Evolutionary conservation across 73 alveolate species (phyloP).

Genomic region (Symbiodinium pilosum): DNA sequence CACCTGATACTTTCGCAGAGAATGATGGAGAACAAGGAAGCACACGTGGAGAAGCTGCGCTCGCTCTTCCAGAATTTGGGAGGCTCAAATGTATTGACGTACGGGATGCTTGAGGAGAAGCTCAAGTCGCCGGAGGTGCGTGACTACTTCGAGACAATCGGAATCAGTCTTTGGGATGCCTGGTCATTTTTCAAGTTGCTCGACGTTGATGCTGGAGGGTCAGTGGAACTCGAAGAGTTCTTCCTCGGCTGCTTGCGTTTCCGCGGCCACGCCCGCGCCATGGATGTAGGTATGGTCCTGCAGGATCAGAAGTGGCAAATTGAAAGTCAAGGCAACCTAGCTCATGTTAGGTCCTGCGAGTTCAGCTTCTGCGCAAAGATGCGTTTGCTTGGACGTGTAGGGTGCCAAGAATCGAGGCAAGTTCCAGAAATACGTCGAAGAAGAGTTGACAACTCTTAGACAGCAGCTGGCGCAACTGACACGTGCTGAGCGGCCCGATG

Average conservation of each 20-base stretch:
- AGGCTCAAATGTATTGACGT: not conserved
- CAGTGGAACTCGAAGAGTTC: not conserved
- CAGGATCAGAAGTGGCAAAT: conserved; percentile 63
- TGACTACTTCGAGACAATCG: not conserved
- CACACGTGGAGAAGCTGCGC: not conserved
- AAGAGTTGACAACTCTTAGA: not conserved
- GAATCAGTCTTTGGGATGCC: not conserved
- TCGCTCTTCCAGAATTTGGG: not conserved
- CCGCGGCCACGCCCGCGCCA: conserved; percentile 74
- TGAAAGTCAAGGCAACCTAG: not conserved
- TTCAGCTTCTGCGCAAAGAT: too few relatives aligned
- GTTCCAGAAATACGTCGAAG: not conserved
- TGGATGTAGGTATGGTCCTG: conserved; percentile 44
- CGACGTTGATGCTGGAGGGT: not conserved
- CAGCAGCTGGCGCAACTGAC: not conserved
- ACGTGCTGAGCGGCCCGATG: too few relatives aligned
- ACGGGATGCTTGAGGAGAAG: not conserved
- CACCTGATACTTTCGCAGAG: not conserved
- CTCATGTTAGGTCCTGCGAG: too few relatives aligned
- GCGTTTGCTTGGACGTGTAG: too few relatives aligned
- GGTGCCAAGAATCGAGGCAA: too few relatives aligned
- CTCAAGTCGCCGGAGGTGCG: not conserved
- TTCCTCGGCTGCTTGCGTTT: conserved; percentile 34
- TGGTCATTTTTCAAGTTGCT: not conserved
- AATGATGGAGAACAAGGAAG: not conserved